Evolutionary conservation across 495 filamentous ascomycete species (phyloP), one percentile per base, ranked within the genome.

Genomic region (Aspergillus funiculosus): DNA sequence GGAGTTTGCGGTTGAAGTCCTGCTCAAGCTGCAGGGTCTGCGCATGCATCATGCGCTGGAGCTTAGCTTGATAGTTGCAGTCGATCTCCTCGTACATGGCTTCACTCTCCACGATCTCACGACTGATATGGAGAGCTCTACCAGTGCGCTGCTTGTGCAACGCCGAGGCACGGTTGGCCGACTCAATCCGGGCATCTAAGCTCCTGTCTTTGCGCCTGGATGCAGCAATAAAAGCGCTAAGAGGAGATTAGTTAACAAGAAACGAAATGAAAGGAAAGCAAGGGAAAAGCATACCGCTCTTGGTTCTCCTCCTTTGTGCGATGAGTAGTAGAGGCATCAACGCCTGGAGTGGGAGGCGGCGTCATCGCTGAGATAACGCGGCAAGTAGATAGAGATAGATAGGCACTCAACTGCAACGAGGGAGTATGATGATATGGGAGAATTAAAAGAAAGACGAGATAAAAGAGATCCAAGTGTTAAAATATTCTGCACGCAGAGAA

Each of bases 41-140:
- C 11, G 61, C 63, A 27, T 71, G 64, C 41, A 73, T 54, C 58
- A 71, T 66, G 18, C 60, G 62, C 20, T 67, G 64, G 22, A 67
- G 61, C 42, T 71, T 73, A 43, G 69, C 68, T 43, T 68, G 65
- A 36, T 69, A 72, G 17, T 67, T 67, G 38, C 94, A 88, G 27
- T 97, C 91, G 58, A 95, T 85, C 62, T 96, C 91, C 60, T 95
- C 91, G 61, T 96, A 97, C 89, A 95, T 94, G 64, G 92, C 89
- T 62, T 95, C 91, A 56, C 86, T 88, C 48, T 86, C 65, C 7
- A 97, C 92, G 63, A 92, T 89, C 56, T 92, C 78, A 59, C 89
- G 84, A 39, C 83, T 89, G 55, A 97, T 85, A 46, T 82, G 81
- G 48, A 97, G 73, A 8, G 77, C 80, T 44, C 87, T 85, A 17